Evolutionary conservation across 495 filamentous ascomycete species (phyloP), one percentile per base, ranked within the genome.

Genomic region (Talaromyces adpressus): DNA sequence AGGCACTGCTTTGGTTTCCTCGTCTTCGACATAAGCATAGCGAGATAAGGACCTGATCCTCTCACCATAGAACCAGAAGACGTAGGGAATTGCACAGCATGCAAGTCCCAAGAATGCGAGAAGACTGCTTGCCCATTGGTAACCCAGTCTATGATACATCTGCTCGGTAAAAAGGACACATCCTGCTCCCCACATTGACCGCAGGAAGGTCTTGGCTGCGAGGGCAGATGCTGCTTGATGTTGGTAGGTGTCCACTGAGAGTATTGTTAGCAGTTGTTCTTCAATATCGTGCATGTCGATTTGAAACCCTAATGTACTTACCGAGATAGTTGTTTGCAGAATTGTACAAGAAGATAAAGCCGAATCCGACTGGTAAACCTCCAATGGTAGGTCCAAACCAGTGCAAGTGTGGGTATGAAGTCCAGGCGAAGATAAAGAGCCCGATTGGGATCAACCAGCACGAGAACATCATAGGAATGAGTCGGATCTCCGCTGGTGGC

Each of bases 261-360:
- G 6, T n/a, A n/a, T 56, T 6, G 27, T 25, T n/a, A 56, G 16
- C 11, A 29, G 12, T 14, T 27, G 16, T 56, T 56, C 52, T n/a
- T 29, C 22, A 30, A 27, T 30, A 69, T 4, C 23, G 49, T 8
- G 6, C 29, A 51, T 51, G 49, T 11, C 16, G 52, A 14, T 4
- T 30, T 23, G 0, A 14, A 27, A n/a, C 22, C 16, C 11, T 14
- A 6, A 14, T 51, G 52, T 27, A 27, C 71, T 57, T 72, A 82
- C 79, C 80, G 29, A 85, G 76, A 70, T 92, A 92, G 77, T 93
- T 92, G 75, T 91, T 92, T 57, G 89, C 89, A 8, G 87, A 80
- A 76, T 92, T 93, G 75, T 93, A 93, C 23, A 93, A 75, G 76
- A 92, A 91, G 70, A 93, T 91, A 71, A 94, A 91, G 25, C 90